Percentiles rank a stretch among this genome's conserved stretches.
phyloP scores from a whole-genome alignment of 2,329 filamentous ascomycete species.

The Fusarium veterinarium region DNA sequence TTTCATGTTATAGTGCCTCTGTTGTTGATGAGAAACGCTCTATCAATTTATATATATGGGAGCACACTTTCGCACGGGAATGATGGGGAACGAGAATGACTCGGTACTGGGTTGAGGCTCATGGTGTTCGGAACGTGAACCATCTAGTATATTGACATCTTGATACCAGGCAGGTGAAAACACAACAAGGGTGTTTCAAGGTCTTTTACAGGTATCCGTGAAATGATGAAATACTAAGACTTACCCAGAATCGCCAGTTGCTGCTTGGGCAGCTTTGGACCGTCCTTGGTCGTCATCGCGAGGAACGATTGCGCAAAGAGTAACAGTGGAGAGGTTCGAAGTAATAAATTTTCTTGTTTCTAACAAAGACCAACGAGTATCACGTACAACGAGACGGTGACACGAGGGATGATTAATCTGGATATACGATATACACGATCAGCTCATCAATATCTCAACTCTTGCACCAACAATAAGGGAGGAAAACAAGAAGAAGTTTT shows the following conservation, averaged over 20 bases:
- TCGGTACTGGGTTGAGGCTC: not conserved
- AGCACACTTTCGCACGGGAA: not conserved
- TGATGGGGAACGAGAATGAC: not conserved
- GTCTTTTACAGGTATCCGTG: not conserved
- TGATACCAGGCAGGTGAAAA: slow-evolving; percentile 1
- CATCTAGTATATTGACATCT: not conserved
- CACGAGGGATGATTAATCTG: not conserved
- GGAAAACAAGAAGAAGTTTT: slow-evolving; percentile 8
- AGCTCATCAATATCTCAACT: slow-evolving; percentile 10
- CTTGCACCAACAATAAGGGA: slow-evolving; percentile 6
- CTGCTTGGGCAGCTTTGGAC: slow-evolving; percentile 76
- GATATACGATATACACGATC: not conserved
- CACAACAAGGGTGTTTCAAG: not conserved
- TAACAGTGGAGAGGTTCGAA: slow-evolving; percentile 5
- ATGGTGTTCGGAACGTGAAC: not conserved
- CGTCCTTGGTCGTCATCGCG: slow-evolving; percentile 42
- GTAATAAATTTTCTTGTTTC: slow-evolving; percentile 15
- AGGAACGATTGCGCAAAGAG: slow-evolving; percentile 19
- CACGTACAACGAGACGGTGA: not conserved
- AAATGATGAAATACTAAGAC: slow-evolving; percentile 39
- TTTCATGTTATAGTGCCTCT: slow-evolving; percentile 21
- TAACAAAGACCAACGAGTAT: not conserved
- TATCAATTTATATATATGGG: not conserved
- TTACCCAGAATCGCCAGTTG: slow-evolving; percentile 84
- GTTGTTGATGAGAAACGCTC: slow-evolving; percentile 37